A percentile compares a stretch with the other conserved stretches of the same genome.
phyloP scores from a whole-genome alignment of 2,329 filamentous ascomycete species.

The Dothideomycetes sp. region DNA sequence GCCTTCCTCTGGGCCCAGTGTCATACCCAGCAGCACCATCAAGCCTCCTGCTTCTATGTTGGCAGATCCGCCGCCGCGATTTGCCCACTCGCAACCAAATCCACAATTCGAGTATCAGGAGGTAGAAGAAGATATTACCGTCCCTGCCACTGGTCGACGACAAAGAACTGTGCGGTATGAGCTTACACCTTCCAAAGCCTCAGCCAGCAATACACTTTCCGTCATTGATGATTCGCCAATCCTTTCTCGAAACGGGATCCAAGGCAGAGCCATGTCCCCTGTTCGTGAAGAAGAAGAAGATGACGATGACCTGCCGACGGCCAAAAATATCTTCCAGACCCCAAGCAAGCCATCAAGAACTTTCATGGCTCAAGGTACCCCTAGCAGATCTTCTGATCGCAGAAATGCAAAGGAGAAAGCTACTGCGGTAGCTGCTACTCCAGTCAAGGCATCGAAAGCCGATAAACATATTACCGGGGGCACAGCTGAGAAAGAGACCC shows the following conservation, averaged over 20 bases:
- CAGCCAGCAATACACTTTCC: not conserved
- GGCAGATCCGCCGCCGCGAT: slow-evolving; percentile 4
- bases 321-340: slow-evolving; percentile 5
- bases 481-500: not conserved
- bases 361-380: slow-evolving; percentile 1
- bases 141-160: not conserved
- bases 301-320: not conserved
- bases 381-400: not conserved
- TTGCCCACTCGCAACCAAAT: slow-evolving; percentile 10
- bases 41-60: slow-evolving; percentile 16
- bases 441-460: slow-evolving; percentile 13
- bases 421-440: slow-evolving; percentile 7
- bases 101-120: slow-evolving; percentile 13
- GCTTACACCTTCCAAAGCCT: slow-evolving; percentile 7
- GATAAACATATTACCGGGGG: slow-evolving; percentile 12
- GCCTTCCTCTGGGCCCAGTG: slow-evolving; percentile 18
- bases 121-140: not conserved
- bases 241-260: slow-evolving; percentile 10
- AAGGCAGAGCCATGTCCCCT: slow-evolving; percentile 5
- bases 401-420: not conserved
- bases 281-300: not conserved
- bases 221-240: slow-evolving; percentile 13
- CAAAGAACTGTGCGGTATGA: not conserved
- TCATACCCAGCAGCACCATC: slow-evolving; percentile 29
- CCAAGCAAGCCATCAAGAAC: slow-evolving; percentile 5